A percentile compares a stretch with the other conserved stretches of the same genome.
Evolutionary conservation across 169 alveolate species (phyloP).

Genomic region (Theileria equi): DNA sequence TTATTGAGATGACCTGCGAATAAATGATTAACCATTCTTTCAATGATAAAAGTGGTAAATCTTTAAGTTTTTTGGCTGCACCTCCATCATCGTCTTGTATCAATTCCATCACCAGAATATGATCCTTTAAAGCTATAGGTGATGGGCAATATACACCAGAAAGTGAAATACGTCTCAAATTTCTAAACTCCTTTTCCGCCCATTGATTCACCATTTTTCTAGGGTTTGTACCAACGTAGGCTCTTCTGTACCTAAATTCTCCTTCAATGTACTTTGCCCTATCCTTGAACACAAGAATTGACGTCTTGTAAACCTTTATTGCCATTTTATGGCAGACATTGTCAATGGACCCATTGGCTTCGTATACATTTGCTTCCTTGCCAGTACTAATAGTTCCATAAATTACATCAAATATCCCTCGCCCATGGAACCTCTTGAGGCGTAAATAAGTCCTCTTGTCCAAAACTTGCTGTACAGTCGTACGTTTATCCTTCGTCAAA

Average conservation of each 20-base stretch:
- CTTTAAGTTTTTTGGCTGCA: slow-evolving; percentile 68
- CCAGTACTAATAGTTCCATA: slow-evolving; percentile 97
- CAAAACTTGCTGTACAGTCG: slow-evolving; percentile 94
- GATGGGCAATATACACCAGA: slow-evolving; percentile 91
- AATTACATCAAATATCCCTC: slow-evolving; percentile 86
- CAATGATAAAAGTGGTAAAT: slow-evolving; percentile 44
- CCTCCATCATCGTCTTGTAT: slow-evolving; percentile 81
- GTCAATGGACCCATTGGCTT: slow-evolving; percentile 67
- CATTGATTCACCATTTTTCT: slow-evolving; percentile 98
- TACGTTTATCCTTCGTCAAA: slow-evolving; percentile 90
- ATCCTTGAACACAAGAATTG: slow-evolving; percentile 96
- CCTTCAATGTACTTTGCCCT: slow-evolving; percentile 98
- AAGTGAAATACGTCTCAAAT: slow-evolving; percentile 88
- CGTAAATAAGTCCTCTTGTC: slow-evolving; percentile 92
- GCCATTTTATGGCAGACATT: slow-evolving; percentile 84
- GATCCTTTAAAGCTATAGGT: slow-evolving; percentile 91
- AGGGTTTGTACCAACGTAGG: slow-evolving; percentile 93
- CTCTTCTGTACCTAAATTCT: slow-evolving; percentile 96
- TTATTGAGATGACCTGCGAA: slow-evolving; percentile 80
- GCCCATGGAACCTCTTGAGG: slow-evolving; percentile 85
- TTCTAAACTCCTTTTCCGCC: slow-evolving; percentile 99
- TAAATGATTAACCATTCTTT: slow-evolving; percentile 80
- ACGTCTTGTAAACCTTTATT: slow-evolving; percentile 96
- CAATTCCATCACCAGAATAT: slow-evolving; percentile 96
- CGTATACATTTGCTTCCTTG: slow-evolving; percentile 96